Conservation (phyloP, 2,329 filamentous ascomycete genomes). For the Penicillium sp. region DNA sequence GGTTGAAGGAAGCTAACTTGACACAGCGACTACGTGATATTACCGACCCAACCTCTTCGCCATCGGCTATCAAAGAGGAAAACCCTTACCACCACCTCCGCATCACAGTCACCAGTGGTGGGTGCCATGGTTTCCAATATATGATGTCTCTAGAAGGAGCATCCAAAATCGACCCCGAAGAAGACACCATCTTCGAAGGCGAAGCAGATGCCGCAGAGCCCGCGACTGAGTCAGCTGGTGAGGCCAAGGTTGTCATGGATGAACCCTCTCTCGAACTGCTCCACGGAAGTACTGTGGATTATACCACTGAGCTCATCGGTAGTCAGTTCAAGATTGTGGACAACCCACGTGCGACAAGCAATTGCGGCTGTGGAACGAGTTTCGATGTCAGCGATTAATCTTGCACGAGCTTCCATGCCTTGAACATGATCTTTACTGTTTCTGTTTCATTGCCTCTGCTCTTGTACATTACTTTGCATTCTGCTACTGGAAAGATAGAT, state of each 20-base stretch:
- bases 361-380: conserved; percentile 94
- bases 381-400: conserved; percentile 79
- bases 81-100: conserved; percentile 86
- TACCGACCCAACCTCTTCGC: conserved; percentile 53
- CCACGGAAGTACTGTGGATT: conserved; percentile 93
- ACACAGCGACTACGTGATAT: conserved; percentile 70
- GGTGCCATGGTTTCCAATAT: conserved; percentile 98
- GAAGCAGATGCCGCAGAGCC: conserved; percentile 39
- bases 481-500: conserved; percentile 20
- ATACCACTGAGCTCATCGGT: conserved; percentile 91
- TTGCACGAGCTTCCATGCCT: background rate
- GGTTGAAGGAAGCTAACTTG: conserved; percentile 18
- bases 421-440: background rate
- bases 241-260: conserved; percentile 86
- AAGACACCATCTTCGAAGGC: conserved; percentile 86
- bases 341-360: conserved; percentile 88
- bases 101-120: conserved; percentile 87
- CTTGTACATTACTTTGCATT: conserved; percentile 21
- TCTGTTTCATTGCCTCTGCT: conserved; percentile 3
- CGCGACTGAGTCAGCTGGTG: conserved; percentile 44
- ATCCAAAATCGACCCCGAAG: conserved; percentile 63
- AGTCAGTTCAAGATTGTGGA: conserved; percentile 96
- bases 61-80: conserved; percentile 37
- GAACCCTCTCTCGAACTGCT: conserved; percentile 82
- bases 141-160: conserved; percentile 76